Percentiles rank a stretch among this genome's conserved stretches.
These are phyloP conservation scores for Exophiala xenobiotica DNA, from an alignment of 2,329 filamentous ascomycete genomes.

Conservation along the genomic window DNA sequence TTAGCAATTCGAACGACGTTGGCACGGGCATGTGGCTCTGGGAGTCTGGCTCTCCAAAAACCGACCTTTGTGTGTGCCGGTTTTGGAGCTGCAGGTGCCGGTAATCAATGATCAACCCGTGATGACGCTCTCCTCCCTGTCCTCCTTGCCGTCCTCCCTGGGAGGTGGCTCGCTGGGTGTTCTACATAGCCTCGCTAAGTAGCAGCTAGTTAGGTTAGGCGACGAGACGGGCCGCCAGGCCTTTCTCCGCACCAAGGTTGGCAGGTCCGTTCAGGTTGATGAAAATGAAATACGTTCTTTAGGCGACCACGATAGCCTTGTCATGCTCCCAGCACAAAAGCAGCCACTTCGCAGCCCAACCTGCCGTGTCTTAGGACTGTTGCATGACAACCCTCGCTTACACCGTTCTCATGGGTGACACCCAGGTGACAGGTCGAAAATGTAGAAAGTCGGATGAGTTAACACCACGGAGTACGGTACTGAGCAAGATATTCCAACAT, in stretches of 20 bases:
- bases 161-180: no score
- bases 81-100: neutral
- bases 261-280: no score
- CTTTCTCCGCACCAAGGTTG: no score
- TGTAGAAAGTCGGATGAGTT: neutral
- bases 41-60: no score
- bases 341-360: neutral
- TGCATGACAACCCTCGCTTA: neutral
- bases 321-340: neutral
- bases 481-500: neutral
- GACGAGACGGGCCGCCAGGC: no score
- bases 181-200: no score
- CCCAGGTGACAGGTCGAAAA: conserved; percentile 1
- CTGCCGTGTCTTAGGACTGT: neutral
- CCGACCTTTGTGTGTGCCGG: neutral
- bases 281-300: no score
- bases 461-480: neutral
- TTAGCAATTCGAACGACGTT: neutral
- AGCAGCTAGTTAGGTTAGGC: no score
- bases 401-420: neutral
- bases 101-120: no score
- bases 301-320: neutral
- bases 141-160: no score
- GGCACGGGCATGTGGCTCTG: neutral
- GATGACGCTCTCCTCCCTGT: no score